phyloP scores from a whole-genome alignment of 2,329 filamentous ascomycete genomes.

The Hyphodiscus sp. region DNA sequence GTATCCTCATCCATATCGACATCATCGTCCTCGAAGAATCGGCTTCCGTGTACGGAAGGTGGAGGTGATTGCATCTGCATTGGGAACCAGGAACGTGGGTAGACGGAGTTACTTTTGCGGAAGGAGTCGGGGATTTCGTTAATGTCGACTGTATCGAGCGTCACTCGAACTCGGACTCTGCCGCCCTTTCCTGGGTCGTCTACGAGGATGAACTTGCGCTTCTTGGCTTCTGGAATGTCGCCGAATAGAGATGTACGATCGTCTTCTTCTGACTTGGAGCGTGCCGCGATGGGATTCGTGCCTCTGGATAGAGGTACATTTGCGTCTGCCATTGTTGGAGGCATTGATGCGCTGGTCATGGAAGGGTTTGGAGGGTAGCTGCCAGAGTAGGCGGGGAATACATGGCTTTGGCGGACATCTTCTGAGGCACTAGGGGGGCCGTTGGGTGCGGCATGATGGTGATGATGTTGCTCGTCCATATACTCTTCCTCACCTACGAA shows the following conservation, averaged over 20 bases:
- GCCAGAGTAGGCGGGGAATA: slow-evolving; percentile 63
- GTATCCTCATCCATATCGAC: slow-evolving; percentile 47
- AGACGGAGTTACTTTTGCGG: slow-evolving; percentile 83
- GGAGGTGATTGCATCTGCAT: slow-evolving; percentile 87
- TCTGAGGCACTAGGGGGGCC: slow-evolving; percentile 46
- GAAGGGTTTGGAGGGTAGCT: slow-evolving; percentile 55
- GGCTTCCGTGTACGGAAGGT: slow-evolving; percentile 65
- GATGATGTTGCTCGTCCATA: slow-evolving; percentile 58
- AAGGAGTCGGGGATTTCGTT: slow-evolving; percentile 95
- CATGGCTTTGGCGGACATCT: slow-evolving; percentile 67
- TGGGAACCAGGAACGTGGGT: slow-evolving; percentile 84
- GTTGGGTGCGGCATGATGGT: slow-evolving; percentile 57
- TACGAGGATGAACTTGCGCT: slow-evolving; percentile 93
- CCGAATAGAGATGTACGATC: slow-evolving; percentile 72
- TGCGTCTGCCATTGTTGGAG: slow-evolving; percentile 42
- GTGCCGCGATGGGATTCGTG: slow-evolving; percentile 33
- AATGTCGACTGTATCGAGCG: slow-evolving; percentile 88
- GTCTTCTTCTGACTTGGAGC: slow-evolving; percentile 29
- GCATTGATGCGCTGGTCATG: slow-evolving; percentile 53
- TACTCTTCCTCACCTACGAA: slow-evolving; percentile 55
- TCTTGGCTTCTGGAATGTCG: slow-evolving; percentile 81
- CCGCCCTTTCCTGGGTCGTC: slow-evolving; percentile 79
- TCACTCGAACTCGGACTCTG: slow-evolving; percentile 82
- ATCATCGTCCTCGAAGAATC: slow-evolving; percentile 67
- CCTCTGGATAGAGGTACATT: slow-evolving; percentile 42